Evolutionary conservation across 257 asterid species (phyloP), one percentile per base, ranked within the genome.

Genomic region (Parsonsia alboflavescens): DNA sequence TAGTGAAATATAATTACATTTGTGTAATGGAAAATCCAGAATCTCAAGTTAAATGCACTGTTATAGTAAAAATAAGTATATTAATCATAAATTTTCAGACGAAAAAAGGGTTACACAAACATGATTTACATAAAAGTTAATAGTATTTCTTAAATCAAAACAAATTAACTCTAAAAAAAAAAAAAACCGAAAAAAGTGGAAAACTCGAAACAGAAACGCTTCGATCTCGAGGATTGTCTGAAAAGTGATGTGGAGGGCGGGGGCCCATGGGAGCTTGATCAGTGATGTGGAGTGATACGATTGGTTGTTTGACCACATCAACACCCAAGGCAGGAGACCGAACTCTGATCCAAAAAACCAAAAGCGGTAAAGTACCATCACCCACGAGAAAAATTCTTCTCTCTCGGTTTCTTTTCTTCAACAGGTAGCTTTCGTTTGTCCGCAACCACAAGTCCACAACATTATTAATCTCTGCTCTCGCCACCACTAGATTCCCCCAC

Each of bases 271-370:
- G 21, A 2, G 54, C 19, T 3, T 19, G 59, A 16, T 21, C 1
- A 7, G 11, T 54, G 59, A 54, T 28, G 61, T 54, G 61, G 61
- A 26, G 24, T 0, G 7, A 54, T 21, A 6, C 2, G 26, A 54
- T 54, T 54, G 61, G 61, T 22, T 54, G 24, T 50, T 76, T 76
- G 80, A 76, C 80, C 66, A 50, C 16, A 70, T 36, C 75, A 61
- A 48, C 65, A 19, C 54, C 63, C 30, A 1, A 15, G n/a, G n/a
- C n/a, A n/a, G 42, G 54, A 59, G 44, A 28, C 22, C 71, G 19
- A 49, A 48, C 76, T n/a, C 72, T 68, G 79, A 61, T 70, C 76
- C 72, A 59, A 76, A 50, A 33, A 33, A 1, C 39, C 1, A 33
- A 33, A 33, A 3, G 1, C 1, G 39, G 1, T 1, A 33, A 76